Percentiles rank a stretch among this genome's conserved stretches.
These are phyloP conservation scores for Hericium erinaceus DNA, from an alignment of 768 basidiomycete species.

Conservation along the genomic window DNA sequence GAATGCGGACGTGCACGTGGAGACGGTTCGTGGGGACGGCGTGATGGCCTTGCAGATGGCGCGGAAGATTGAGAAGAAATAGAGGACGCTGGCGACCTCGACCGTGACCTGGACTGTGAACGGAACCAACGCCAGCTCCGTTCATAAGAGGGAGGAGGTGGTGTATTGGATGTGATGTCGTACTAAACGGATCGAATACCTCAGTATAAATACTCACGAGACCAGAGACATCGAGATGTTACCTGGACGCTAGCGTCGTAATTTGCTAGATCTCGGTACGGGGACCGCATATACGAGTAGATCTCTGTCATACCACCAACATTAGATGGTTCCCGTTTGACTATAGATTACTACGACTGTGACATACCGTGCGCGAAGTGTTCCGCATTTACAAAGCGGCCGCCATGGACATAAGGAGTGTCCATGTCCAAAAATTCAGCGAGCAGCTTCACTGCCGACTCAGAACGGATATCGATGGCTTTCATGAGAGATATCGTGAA, in stretches of 20 bases:
- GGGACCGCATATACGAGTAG: slow-evolving; percentile 82
- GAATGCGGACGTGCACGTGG: neutral
- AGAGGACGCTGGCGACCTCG: slow-evolving; percentile 16
- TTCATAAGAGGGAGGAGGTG: slow-evolving; percentile 24
- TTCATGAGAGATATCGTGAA: slow-evolving; percentile 89
- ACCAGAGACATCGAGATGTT: neutral
- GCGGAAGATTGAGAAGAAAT: slow-evolving; percentile 10
- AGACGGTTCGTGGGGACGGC: too few species aligned
- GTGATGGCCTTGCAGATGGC: slow-evolving; percentile 8
- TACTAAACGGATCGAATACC: slow-evolving; percentile 35
- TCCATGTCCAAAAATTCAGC: slow-evolving; percentile 87
- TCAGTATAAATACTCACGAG: neutral
- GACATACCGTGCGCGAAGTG: slow-evolving; percentile 89
- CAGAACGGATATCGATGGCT: slow-evolving; percentile 85
- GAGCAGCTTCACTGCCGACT: slow-evolving; percentile 74
- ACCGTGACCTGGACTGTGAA: slow-evolving; percentile 7
- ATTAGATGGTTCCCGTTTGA: neutral
- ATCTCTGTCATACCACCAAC: slow-evolving; percentile 46
- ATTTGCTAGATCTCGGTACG: slow-evolving; percentile 71
- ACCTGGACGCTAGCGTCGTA: slow-evolving; percentile 85
- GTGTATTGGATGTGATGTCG: slow-evolving; percentile 37
- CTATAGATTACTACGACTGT: neutral
- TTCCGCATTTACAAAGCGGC: slow-evolving; percentile 65
- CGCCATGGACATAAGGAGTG: slow-evolving; percentile 43
- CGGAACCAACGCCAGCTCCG: slow-evolving; percentile 20